Evolutionary conservation across 2,329 filamentous ascomycete genomes (phyloP).

Genomic region (Aureobasidium sp.): DNA sequence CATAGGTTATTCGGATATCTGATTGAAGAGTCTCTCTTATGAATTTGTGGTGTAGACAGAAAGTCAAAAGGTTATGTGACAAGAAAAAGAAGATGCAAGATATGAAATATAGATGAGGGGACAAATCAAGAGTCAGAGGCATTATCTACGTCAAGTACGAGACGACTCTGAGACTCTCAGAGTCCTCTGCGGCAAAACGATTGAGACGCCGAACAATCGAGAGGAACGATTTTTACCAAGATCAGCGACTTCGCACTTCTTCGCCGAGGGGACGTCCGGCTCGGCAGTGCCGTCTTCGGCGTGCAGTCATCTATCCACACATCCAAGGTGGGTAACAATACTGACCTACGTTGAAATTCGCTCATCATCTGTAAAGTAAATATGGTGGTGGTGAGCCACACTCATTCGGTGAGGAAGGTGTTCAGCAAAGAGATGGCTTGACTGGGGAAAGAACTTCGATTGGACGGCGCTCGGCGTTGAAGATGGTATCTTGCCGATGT

Average conservation of each 20-base stretch:
- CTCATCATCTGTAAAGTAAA: background rate
- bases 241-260: slow-evolving; percentile 5
- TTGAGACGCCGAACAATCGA: background rate
- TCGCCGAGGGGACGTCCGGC: background rate
- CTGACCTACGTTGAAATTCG: background rate
- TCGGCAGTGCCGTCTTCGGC: background rate
- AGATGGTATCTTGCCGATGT: background rate
- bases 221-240: background rate
- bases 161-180: background rate
- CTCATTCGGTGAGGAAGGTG: background rate
- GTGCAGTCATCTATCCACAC: background rate
- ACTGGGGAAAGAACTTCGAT: background rate
- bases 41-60: background rate
- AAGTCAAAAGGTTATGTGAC: background rate
- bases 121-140: background rate
- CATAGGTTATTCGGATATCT: background rate
- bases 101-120: background rate
- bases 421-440: background rate
- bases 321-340: background rate
- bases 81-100: background rate
- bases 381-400: background rate
- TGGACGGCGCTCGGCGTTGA: background rate
- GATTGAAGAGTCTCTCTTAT: background rate
- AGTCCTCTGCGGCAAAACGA: background rate
- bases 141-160: background rate